A percentile compares a stretch with the other conserved stretches of the same genome.
Conservation (phyloP, 106 monocot species). For the Alisma plantagoaquatica region DNA sequence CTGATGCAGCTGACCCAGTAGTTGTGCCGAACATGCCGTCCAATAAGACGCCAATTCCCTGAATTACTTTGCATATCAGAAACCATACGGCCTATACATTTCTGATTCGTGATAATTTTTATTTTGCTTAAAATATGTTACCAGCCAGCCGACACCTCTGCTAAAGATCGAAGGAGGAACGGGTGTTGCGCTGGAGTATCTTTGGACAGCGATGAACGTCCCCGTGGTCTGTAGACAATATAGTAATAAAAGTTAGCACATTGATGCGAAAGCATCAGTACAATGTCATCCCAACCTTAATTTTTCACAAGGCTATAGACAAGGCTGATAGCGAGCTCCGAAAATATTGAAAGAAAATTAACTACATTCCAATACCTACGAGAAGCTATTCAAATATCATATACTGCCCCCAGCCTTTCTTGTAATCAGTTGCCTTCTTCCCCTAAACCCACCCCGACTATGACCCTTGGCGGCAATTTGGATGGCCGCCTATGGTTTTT, state of each 20-base stretch:
- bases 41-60: constrained; percentile 79
- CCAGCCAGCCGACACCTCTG: constrained; percentile 20
- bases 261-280: not conserved
- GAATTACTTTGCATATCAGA: too few relatives aligned
- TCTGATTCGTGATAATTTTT: too few relatives aligned
- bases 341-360: too few relatives aligned
- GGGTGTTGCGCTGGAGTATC: constrained; percentile 15
- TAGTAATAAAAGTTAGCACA: not conserved
- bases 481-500: too few relatives aligned
- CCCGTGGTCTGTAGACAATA: constrained; percentile 11
- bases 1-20: constrained; percentile 68
- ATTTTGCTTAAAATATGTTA: too few relatives aligned
- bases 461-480: too few relatives aligned
- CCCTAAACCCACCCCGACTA: too few relatives aligned
- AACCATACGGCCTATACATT: too few relatives aligned
- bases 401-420: too few relatives aligned
- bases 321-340: not conserved
- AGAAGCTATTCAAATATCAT: too few relatives aligned
- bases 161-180: constrained; percentile 15
- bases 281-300: not conserved
- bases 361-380: too few relatives aligned
- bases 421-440: too few relatives aligned
- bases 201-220: constrained; percentile 3
- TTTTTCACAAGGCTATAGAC: not conserved
- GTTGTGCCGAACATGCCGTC: constrained; percentile 81